A percentile compares a stretch with the other conserved stretches of the same genome.
Evolutionary conservation across 768 basidiomycete genomes (phyloP).

Genomic region (Termitomyces heimii): DNA sequence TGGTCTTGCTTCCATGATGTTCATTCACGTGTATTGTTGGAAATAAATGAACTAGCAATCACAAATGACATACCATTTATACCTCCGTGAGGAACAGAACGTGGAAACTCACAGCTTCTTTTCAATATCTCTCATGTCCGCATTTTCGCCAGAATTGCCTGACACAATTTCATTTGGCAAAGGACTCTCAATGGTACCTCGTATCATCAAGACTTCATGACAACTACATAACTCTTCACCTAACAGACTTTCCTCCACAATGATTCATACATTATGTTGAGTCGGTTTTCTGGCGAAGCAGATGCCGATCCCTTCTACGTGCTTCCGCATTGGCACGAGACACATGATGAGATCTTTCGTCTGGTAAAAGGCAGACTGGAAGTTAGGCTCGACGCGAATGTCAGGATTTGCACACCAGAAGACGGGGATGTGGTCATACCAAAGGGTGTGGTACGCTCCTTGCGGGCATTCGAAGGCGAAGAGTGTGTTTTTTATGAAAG

Average conservation of each 20-base stretch:
- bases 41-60: too few species aligned
- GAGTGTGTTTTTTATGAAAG: constrained; percentile 24
- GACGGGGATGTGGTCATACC: constrained; percentile 26
- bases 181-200: constrained; percentile 14
- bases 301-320: constrained; percentile 22
- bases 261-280: constrained; percentile 20
- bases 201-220: neutral
- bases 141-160: neutral
- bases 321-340: constrained; percentile 29
- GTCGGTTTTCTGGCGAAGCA: constrained; percentile 15
- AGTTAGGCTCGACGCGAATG: constrained; percentile 17
- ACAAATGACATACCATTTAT: neutral
- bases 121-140: neutral
- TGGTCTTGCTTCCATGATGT: neutral
- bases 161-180: constrained; percentile 10
- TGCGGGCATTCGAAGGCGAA: constrained; percentile 19
- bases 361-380: constrained; percentile 24
- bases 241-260: constrained; percentile 25
- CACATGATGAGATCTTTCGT: constrained; percentile 25
- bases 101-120: neutral
- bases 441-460: constrained; percentile 21
- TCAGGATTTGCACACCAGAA: constrained; percentile 19
- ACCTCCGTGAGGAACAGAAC: neutral
- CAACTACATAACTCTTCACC: neutral
- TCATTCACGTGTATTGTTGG: too few species aligned